phyloP scores from a whole-genome alignment of 2,329 filamentous ascomycete genomes.

The Lecanosticta acicola region DNA sequence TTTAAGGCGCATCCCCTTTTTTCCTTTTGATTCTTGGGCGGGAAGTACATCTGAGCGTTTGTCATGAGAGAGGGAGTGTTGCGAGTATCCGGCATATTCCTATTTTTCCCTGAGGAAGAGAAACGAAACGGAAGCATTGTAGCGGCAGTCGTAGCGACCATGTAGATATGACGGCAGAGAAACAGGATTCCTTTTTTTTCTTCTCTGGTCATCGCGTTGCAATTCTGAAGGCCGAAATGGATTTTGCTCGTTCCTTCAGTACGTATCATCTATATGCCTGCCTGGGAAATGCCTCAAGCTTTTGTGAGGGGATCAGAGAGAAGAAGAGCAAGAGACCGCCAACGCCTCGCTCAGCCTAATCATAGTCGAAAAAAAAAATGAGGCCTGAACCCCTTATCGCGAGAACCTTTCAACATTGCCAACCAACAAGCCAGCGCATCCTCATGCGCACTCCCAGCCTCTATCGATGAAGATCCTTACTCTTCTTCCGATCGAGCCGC shows the following conservation, averaged over 20 bases:
- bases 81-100: not conserved
- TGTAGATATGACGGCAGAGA: not conserved
- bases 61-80: not conserved
- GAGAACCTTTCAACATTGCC: too few relatives aligned
- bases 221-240: not conserved
- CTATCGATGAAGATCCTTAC: conserved; percentile 26
- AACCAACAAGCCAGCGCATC: too few relatives aligned
- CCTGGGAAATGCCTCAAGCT: too few relatives aligned
- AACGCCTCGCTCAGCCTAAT: too few relatives aligned
- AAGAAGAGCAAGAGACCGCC: too few relatives aligned
- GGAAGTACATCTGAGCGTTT: not conserved
- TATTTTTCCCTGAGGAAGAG: not conserved
- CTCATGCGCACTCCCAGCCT: not conserved
- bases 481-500: conserved; percentile 51
- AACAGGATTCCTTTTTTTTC: not conserved
- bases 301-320: too few relatives aligned
- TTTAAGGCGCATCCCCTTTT: not conserved
- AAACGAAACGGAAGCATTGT: not conserved
- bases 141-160: not conserved
- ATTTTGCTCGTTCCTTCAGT: too few relatives aligned
- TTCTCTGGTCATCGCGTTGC: not conserved
- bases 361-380: too few relatives aligned
- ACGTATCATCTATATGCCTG: too few relatives aligned
- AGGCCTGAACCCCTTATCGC: too few relatives aligned
- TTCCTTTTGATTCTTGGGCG: not conserved